Conservation (phyloP, 208 protist genomes). For the Naegleria lovaniensis region DNA sequence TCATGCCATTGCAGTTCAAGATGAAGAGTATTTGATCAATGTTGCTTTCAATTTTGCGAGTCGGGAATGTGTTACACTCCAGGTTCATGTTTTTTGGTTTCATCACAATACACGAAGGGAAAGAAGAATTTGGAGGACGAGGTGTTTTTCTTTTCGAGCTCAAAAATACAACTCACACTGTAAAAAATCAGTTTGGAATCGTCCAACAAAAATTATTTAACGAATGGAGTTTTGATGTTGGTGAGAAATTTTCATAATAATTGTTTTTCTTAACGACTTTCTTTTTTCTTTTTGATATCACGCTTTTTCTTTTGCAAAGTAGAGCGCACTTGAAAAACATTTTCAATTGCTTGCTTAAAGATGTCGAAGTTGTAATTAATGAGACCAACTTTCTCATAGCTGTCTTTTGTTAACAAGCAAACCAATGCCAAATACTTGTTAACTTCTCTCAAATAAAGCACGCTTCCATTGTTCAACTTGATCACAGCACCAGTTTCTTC, state of each 20-base stretch:
- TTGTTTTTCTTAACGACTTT: background rate
- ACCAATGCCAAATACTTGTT: conserved; percentile 71
- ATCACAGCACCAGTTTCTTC: conserved; percentile 61
- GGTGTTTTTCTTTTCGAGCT: no score
- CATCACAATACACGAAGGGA: no score
- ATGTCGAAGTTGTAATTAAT: conserved; percentile 24
- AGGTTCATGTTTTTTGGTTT: no score
- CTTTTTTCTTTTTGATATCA: background rate
- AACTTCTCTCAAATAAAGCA: conserved; percentile 67
- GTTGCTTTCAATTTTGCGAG: no score
- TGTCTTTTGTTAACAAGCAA: conserved; percentile 53
- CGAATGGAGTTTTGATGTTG: no score
- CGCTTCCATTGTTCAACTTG: conserved; percentile 64
- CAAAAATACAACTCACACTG: no score
- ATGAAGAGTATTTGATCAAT: background rate
- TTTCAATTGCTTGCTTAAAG: conserved; percentile 1
- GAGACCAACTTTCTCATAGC: conserved; percentile 58
- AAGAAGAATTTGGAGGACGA: no score
- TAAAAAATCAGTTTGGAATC: no score
- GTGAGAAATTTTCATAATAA: no score
- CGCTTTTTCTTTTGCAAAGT: background rate
- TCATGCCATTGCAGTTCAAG: background rate
- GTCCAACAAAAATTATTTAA: no score
- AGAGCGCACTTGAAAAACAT: background rate
- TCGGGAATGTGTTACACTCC: no score